Evolutionary conservation across 139 green algal species (phyloP).

Genomic region (Marvania coccoides): DNA sequence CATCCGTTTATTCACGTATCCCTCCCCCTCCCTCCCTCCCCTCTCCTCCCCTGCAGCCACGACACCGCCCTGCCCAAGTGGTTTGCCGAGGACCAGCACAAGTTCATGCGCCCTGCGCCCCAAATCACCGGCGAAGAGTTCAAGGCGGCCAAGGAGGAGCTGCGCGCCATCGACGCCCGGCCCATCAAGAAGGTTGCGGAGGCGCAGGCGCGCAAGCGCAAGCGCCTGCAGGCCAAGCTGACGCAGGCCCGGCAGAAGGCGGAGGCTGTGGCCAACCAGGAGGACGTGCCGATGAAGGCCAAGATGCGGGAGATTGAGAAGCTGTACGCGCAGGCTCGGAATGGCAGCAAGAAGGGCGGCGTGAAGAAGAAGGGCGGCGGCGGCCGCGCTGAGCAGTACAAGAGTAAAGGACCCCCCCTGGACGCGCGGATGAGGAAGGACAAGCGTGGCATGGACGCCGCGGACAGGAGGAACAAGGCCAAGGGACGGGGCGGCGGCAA

Average conservation of each 20-base stretch:
- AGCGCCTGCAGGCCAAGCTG: slow-evolving; percentile 50
- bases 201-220: slow-evolving; percentile 84
- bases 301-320: slow-evolving; percentile 43
- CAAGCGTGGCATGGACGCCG: slow-evolving; percentile 6
- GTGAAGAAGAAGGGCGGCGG: not conserved
- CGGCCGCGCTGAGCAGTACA: slow-evolving; percentile 6
- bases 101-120: slow-evolving; percentile 23
- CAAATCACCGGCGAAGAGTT: slow-evolving; percentile 60
- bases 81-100: slow-evolving; percentile 85
- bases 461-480: not conserved
- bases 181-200: slow-evolving; percentile 96
- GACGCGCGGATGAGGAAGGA: slow-evolving; percentile 31
- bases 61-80: slow-evolving; percentile 75
- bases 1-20: too few species aligned
- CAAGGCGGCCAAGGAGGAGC: slow-evolving; percentile 61
- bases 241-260: slow-evolving; percentile 63
- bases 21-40: not conserved
- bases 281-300: slow-evolving; percentile 30
- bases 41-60: slow-evolving; percentile 33
- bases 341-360: not conserved
- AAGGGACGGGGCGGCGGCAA: not conserved
- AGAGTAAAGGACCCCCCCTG: slow-evolving; percentile 17
- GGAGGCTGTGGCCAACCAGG: slow-evolving; percentile 61
- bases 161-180: slow-evolving; percentile 75
- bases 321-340: slow-evolving; percentile 15